Base-by-base conservation (phyloP, 2,329 filamentous ascomycete species). In the Penicillium crustosum region DNA sequence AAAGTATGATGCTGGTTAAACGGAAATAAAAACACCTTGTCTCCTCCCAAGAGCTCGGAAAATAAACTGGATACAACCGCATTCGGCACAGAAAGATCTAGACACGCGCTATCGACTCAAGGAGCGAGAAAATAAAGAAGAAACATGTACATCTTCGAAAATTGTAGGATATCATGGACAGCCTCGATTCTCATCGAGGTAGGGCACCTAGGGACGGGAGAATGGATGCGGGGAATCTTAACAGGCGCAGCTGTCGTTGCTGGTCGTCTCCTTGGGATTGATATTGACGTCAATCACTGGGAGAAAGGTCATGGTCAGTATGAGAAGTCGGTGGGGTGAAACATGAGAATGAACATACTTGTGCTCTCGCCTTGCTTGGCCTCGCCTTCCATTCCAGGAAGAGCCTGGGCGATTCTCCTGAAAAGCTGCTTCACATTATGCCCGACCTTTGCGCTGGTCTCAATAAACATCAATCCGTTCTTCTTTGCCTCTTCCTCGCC, bases 361-460 rank as follows among this genome's bases (percentile, higher is more conserved):
- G 93, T 91, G 75, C 81, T 85, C 66, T 90, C 88, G 59, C 87
- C 87, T 67, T 89, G 87, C 67, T 88, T 86, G 65, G 91, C 89
- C 66, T 92, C 88, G 15, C 91, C 92, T 76, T 99, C 94, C 94
- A 99, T 97, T 23, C 94, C 94, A 8, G 94, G 94, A 68, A 99
- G 81, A 38, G 95, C 94, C 78, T 99, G 94, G 41, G 95, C 94
- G 85, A 99, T 99, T 81, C 92, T 89, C 83, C 93, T 91, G 81
- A 99, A 99, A 57, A 99, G 82, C 66, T 89, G 90, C 83, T 99
- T 99, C 68, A 99, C 95, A 73, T 99, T 99, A 78, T 97, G 92
- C 41, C 95, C 93, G 13, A 96, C 83, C 83, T 99, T 99, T 54
- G 94, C 94, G 76, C 92, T 97, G 54, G 94, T 99, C 83, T 99